Evolutionary conservation across 2,329 filamentous ascomycete genomes (phyloP).

Genomic region (Lithohypha guttulata): DNA sequence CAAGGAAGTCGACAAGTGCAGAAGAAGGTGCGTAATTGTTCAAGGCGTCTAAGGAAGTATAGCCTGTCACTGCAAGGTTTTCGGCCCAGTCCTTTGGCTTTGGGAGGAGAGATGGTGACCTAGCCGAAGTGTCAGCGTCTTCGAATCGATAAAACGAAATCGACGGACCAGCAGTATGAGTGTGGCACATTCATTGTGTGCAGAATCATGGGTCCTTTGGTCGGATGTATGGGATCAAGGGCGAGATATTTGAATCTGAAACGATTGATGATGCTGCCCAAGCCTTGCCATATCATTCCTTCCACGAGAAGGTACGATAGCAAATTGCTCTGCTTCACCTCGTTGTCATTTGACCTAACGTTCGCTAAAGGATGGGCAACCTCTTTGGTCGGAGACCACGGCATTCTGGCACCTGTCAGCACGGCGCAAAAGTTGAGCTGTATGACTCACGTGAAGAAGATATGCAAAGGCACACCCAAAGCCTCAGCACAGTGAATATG

Average conservation of each 20-base stretch:
- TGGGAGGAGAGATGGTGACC: conserved; percentile 32
- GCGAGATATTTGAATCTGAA: conserved; percentile 31
- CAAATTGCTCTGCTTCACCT: conserved; percentile 32
- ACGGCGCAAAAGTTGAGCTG: too few species aligned
- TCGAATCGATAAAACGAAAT: too few species aligned
- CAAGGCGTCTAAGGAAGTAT: conserved; percentile 35
- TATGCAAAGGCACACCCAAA: conserved; percentile 40
- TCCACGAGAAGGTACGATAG: conserved; percentile 40
- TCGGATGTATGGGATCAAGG: conserved; percentile 30
- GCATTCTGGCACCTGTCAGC: too few species aligned
- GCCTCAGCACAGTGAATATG: conserved; percentile 44
- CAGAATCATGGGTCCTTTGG: conserved; percentile 29
- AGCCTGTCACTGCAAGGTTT: conserved; percentile 35
- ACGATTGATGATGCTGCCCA: conserved; percentile 38
- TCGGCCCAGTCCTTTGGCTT: conserved; percentile 32
- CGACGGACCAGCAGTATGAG: conserved; percentile 40
- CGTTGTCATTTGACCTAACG: conserved; percentile 28
- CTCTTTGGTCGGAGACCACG: conserved; percentile 35
- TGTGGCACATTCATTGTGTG: conserved; percentile 31
- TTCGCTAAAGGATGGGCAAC: conserved; percentile 44
- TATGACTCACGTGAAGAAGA: conserved; percentile 46
- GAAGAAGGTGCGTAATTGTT: conserved; percentile 31
- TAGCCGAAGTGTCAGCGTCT: too few species aligned
- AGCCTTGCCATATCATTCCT: conserved; percentile 40
- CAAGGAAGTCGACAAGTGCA: conserved; percentile 36